These are phyloP conservation scores for Curvularia sp. DNA, from an alignment of 2,329 filamentous ascomycete genomes.

Conservation along the genomic window DNA sequence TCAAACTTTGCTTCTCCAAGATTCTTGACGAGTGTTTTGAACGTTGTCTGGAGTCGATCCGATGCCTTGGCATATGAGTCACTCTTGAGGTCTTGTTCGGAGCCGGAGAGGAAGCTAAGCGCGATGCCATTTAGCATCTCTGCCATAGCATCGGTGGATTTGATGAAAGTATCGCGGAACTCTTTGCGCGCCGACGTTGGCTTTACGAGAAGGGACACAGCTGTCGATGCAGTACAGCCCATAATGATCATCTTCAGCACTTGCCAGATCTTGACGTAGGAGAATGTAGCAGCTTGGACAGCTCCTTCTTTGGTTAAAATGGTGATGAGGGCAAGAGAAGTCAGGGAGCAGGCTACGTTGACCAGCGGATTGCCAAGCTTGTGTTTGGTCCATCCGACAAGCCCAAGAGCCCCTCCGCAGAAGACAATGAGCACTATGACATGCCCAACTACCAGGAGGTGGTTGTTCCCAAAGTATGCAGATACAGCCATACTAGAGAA, in stretches of 20 bases:
- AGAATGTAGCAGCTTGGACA: constrained; percentile 82
- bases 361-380: constrained; percentile 78
- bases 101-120: constrained; percentile 81
- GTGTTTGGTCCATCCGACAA: constrained; percentile 88
- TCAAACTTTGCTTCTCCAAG: constrained; percentile 88
- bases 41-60: constrained; percentile 69
- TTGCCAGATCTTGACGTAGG: constrained; percentile 81
- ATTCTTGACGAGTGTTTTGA: constrained; percentile 75
- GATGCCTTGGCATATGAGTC: constrained; percentile 69
- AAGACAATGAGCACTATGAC: constrained; percentile 81
- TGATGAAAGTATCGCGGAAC: constrained; percentile 75
- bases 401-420: constrained; percentile 83
- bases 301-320: constrained; percentile 90
- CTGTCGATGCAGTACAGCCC: constrained; percentile 62
- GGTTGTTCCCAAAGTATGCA: constrained; percentile 74
- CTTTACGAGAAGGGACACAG: constrained; percentile 72
- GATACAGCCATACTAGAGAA: constrained; percentile 89
- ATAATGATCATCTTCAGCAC: constrained; percentile 63
- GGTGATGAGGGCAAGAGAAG: constrained; percentile 87
- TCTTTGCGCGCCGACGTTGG: constrained; percentile 77
- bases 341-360: constrained; percentile 79
- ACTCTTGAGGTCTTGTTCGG: constrained; percentile 76
- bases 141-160: constrained; percentile 75
- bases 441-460: constrained; percentile 75
- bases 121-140: constrained; percentile 85